phyloP scores from a whole-genome alignment of 2,329 filamentous ascomycete species.

The Cladosporium sp. region DNA sequence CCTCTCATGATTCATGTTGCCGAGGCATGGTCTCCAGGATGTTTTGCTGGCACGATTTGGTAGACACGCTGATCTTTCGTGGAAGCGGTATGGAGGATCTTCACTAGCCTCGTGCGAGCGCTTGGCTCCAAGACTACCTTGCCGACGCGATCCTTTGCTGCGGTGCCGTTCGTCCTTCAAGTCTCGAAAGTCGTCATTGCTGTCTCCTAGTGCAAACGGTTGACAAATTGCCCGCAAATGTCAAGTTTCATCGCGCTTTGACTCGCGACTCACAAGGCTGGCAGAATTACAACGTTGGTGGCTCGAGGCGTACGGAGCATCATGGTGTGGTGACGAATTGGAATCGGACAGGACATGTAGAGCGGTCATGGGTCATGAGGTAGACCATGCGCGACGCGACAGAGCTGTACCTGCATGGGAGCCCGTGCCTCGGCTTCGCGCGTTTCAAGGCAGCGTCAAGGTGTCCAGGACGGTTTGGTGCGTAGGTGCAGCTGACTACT shows the following conservation, averaged over 20 bases:
- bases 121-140: neutral
- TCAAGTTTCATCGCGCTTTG: neutral
- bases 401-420: neutral
- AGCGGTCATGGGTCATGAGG: neutral
- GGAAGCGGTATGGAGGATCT: neutral
- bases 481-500: neutral
- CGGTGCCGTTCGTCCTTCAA: neutral
- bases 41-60: neutral
- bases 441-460: too few relatives aligned
- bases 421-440: neutral
- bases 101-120: neutral
- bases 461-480: too few relatives aligned
- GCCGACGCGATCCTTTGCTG: neutral
- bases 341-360: neutral
- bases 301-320: neutral
- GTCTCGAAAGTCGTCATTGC: neutral
- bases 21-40: neutral
- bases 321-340: neutral
- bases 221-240: neutral
- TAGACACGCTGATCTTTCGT: neutral
- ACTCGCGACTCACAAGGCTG: neutral
- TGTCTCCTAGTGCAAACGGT: neutral
- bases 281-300: neutral
- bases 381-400: neutral
- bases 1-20: neutral